These are phyloP conservation scores for Trametes punicea DNA, from an alignment of 768 basidiomycete genomes.

Conservation along the genomic window DNA sequence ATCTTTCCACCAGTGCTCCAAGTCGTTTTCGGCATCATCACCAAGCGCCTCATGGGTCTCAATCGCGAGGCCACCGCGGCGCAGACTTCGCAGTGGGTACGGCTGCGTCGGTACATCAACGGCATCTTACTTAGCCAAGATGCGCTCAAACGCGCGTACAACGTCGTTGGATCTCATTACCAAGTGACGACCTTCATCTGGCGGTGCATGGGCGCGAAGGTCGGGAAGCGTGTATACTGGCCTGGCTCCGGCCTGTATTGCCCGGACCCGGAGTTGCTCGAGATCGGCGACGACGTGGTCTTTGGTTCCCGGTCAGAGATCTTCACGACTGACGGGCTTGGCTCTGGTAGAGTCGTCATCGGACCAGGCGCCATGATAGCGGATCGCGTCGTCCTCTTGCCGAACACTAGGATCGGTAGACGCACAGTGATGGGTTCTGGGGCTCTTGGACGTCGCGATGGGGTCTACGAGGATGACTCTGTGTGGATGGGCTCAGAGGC, in stretches of 20 bases:
- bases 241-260: conserved; percentile 46
- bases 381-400: conserved; percentile 46
- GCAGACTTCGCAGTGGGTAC: conserved; percentile 31
- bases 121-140: conserved; percentile 36
- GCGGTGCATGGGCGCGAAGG: conserved; percentile 47
- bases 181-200: conserved; percentile 44
- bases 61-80: conserved; percentile 31
- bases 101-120: conserved; percentile 41
- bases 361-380: conserved; percentile 48
- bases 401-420: conserved; percentile 39
- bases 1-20: conserved; percentile 38
- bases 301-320: conserved; percentile 46
- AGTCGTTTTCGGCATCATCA: conserved; percentile 36
- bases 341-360: conserved; percentile 39
- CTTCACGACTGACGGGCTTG: conserved; percentile 42
- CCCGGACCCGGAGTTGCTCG: conserved; percentile 45
- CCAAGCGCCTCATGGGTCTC: conserved; percentile 42
- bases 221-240: conserved; percentile 49
- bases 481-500: conserved; percentile 46
- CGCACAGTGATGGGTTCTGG: conserved; percentile 48
- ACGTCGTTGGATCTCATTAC: conserved; percentile 45
- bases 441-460: conserved; percentile 39
- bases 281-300: conserved; percentile 48
- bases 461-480: conserved; percentile 41
- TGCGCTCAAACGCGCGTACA: conserved; percentile 36